phyloP scores from a whole-genome alignment of 2,329 filamentous ascomycete genomes.

The Beauveria pseudobassiana region DNA sequence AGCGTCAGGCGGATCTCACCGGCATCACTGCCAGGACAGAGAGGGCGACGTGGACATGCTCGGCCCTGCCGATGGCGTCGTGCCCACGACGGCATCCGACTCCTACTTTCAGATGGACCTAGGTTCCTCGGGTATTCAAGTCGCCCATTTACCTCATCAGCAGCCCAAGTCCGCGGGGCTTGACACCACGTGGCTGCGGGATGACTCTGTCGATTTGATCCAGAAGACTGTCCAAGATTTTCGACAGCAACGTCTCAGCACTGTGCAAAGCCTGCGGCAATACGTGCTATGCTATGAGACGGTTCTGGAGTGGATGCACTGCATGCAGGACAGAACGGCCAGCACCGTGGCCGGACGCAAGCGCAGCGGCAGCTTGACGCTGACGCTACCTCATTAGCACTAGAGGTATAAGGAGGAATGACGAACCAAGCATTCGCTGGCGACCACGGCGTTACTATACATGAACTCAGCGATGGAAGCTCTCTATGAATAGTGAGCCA shows the following conservation, averaged over 20 bases:
- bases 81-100: slow-evolving; percentile 18
- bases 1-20: slow-evolving; percentile 39
- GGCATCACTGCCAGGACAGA: slow-evolving; percentile 16
- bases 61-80: slow-evolving; percentile 21
- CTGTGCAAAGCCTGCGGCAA: slow-evolving; percentile 92
- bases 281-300: slow-evolving; percentile 97
- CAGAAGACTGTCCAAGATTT: slow-evolving; percentile 88
- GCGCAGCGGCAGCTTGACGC: slow-evolving; percentile 16
- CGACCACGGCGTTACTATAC: not conserved
- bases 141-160: slow-evolving; percentile 3
- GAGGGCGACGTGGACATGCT: slow-evolving; percentile 44
- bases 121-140: not conserved
- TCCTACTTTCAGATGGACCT: slow-evolving; percentile 9
- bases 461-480: not conserved
- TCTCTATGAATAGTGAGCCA: not conserved
- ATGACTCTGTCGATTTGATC: slow-evolving; percentile 70
- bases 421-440: not conserved
- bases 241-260: slow-evolving; percentile 78
- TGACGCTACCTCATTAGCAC: slow-evolving; percentile 4
- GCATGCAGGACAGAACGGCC: slow-evolving; percentile 32
- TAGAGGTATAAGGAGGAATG: not conserved
- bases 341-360: slow-evolving; percentile 13
- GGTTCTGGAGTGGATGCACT: slow-evolving; percentile 74
- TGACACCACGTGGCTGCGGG: slow-evolving; percentile 58
- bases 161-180: slow-evolving; percentile 13